Evolutionary conservation across 208 protist species (phyloP), one percentile per base, ranked within the genome.

Genomic region (Vickermania ingenoplastis): DNA sequence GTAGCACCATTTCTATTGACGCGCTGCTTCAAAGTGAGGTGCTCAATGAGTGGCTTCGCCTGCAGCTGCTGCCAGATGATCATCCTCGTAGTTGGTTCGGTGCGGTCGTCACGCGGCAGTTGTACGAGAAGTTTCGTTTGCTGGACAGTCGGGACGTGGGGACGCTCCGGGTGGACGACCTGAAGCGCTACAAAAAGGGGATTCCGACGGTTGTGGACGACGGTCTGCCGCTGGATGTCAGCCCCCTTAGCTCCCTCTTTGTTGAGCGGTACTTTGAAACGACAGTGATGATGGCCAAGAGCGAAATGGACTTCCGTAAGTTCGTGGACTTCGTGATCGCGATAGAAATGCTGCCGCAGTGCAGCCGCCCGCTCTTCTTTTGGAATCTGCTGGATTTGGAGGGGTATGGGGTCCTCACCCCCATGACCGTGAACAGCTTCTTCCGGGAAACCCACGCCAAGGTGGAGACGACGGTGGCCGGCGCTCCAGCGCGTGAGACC

Each of bases 321-420:
- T 97, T 94, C 75, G 84, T 97, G 1, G 88, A 96, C 72, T 97
- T 97, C 67, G 83, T 95, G 0, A 77, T 97, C 17, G 88, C 89
- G 13, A 77, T 89, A 23, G 83, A 94, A 51, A 75, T 93, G 66
- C 76, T 93, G 41, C 87, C 83, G 29, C 73, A 82, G 53, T 89
- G 81, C 66, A 76, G 80, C 31, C 67, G 83, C 2, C 86, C 91
- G 26, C 56, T 70, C 17, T 93, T 92, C 58, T 92, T 94, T 53
- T 96, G 86, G 81, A 79, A 79, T 31, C 91, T 95, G n/a, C 67
- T 97, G 0, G 92, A 97, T 63, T 54, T 96, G 48, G 64, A 84
- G 23, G 77, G 81, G 1, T 65, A 50, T 1, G 89, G 89, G 1
- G 69, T 77, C 11, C 31, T 97, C 50, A 88, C 75, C 1, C 77